phyloP scores from a whole-genome alignment of 2,329 filamentous ascomycete species.

The Arthrobotrys sphaeroides region DNA sequence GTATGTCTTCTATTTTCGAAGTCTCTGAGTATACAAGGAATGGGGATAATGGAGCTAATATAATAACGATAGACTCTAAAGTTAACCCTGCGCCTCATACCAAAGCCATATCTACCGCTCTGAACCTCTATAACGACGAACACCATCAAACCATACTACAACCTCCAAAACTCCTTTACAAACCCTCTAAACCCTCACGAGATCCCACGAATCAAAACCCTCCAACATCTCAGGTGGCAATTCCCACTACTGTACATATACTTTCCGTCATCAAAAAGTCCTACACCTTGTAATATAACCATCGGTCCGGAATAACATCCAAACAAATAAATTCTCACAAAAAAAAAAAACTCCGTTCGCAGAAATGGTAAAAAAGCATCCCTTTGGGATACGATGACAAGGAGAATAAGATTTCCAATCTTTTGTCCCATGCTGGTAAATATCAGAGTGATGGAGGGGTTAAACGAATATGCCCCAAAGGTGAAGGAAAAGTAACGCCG shows the following conservation, averaged over 20 bases:
- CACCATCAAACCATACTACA: no score
- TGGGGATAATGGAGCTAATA: neutral
- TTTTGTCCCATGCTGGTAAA: neutral
- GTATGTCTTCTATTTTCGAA: constrained; percentile 40
- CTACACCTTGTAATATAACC: constrained; percentile 41
- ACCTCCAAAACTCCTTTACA: no score
- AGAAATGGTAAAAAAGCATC: constrained; percentile 1
- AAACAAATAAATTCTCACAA: neutral
- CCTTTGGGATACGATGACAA: neutral
- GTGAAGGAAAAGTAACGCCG: constrained; percentile 16
- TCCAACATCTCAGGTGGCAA: neutral
- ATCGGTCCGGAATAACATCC: neutral
- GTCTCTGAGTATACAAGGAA: neutral
- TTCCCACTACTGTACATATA: constrained; percentile 40
- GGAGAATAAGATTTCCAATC: neutral
- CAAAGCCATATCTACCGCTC: no score
- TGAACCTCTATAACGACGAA: no score
- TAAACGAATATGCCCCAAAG: neutral
- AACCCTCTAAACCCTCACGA: neutral
- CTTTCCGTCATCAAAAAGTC: neutral
- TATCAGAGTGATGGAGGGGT: neutral
- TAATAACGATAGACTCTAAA: neutral
- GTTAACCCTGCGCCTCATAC: no score
- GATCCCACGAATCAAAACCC: neutral
- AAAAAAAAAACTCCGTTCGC: neutral